A percentile compares a stretch with the other conserved stretches of the same genome.
These are phyloP conservation scores for Solanum arcanum DNA, from an alignment of 257 asterid genomes.

Conservation along the genomic window DNA sequence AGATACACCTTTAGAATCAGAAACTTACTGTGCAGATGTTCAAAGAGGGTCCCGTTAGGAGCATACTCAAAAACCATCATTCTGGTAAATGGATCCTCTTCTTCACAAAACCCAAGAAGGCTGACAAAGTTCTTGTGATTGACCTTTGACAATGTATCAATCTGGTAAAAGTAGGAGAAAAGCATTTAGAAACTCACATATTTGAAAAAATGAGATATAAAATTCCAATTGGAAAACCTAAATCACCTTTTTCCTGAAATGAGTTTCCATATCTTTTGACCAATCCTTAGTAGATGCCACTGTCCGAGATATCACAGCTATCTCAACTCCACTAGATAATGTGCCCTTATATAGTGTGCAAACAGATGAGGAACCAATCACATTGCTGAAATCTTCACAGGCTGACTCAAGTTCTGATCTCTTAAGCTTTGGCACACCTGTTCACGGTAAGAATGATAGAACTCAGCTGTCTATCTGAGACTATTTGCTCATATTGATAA, in stretches of 20 bases:
- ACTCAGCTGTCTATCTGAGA: background rate
- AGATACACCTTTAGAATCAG: background rate
- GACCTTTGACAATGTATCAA: conserved; percentile 67
- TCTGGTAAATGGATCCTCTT: conserved; percentile 75
- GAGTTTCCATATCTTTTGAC: conserved; percentile 55
- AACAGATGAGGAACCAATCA: conserved; percentile 53
- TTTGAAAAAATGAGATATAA: background rate
- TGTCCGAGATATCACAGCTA: conserved; percentile 64
- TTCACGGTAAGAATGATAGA: background rate
- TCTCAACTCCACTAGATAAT: conserved; percentile 84
- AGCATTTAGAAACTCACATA: background rate
- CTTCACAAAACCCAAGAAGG: conserved; percentile 80
- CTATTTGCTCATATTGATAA: background rate
- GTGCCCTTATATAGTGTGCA: conserved; percentile 77
- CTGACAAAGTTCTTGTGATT: conserved; percentile 77
- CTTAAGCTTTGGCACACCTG: conserved; percentile 82
- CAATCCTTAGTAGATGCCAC: conserved; percentile 55
- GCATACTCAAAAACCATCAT: conserved; percentile 94
- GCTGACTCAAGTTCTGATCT: conserved; percentile 75
- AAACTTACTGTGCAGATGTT: conserved; percentile 82
- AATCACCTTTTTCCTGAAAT: conserved; percentile 69
- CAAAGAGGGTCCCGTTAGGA: conserved; percentile 89
- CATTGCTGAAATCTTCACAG: conserved; percentile 92
- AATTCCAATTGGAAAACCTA: background rate
- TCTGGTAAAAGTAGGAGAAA: conserved; percentile 27